A percentile compares a stretch with the other conserved stretches of the same genome.
phyloP scores from a whole-genome alignment of 352 stramenopile species.

The Phytophthora tentaculata region DNA sequence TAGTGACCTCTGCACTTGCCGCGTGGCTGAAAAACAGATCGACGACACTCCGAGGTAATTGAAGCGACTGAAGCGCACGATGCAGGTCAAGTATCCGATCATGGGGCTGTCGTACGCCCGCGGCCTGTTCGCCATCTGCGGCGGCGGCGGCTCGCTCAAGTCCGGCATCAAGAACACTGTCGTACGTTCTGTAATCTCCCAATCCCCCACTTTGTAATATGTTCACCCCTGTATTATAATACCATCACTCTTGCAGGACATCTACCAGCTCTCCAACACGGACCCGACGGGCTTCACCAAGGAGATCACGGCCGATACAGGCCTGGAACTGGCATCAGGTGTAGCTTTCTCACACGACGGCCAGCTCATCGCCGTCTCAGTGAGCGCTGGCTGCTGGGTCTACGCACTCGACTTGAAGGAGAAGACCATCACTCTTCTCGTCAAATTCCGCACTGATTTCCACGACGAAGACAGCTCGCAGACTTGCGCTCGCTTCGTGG shows the following conservation, averaged over 20 bases:
- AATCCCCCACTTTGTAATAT: slow-evolving; percentile 7
- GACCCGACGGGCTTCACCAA: slow-evolving; percentile 73
- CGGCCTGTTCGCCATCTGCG: slow-evolving; percentile 81
- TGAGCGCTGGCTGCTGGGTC: slow-evolving; percentile 80
- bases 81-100: slow-evolving; percentile 88
- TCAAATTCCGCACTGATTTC: slow-evolving; percentile 89
- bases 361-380: slow-evolving; percentile 73
- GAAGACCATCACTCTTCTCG: slow-evolving; percentile 68
- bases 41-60: not conserved
- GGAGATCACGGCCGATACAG: slow-evolving; percentile 75
- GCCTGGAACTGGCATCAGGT: slow-evolving; percentile 71
- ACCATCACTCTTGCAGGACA: slow-evolving; percentile 48
- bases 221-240: slow-evolving; percentile 5
- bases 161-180: slow-evolving; percentile 89
- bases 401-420: slow-evolving; percentile 65
- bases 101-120: slow-evolving; percentile 81
- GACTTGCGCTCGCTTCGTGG: slow-evolving; percentile 78
- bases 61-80: slow-evolving; percentile 30
- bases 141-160: slow-evolving; percentile 81
- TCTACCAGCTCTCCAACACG: slow-evolving; percentile 72
- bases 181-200: slow-evolving; percentile 45
- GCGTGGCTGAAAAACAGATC: slow-evolving; percentile 18
- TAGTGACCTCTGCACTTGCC: slow-evolving; percentile 11
- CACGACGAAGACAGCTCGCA: slow-evolving; percentile 73
- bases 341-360: slow-evolving; percentile 82